Conservation (phyloP, 371 early-diverging fungal species). For the Umbelopsis sp. region DNA sequence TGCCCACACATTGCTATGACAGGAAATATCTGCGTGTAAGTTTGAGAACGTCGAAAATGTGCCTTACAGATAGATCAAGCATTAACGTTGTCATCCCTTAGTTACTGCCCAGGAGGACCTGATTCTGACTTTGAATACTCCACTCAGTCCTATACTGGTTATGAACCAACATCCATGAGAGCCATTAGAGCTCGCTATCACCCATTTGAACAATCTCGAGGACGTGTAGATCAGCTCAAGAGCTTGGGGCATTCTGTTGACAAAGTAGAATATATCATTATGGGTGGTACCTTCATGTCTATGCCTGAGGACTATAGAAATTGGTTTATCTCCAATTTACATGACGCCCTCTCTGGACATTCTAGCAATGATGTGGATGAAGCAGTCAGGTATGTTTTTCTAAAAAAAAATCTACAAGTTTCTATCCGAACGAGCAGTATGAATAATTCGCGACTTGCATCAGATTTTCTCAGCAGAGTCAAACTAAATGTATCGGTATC, state of each 20-base stretch:
- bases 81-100: constrained; percentile 23
- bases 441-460: neutral
- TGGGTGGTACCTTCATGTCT: constrained; percentile 99
- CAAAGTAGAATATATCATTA: constrained; percentile 99
- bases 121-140: constrained; percentile 99
- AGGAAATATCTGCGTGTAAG: constrained; percentile 99
- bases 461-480: constrained; percentile 93
- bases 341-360: constrained; percentile 98
- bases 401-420: no score
- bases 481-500: constrained; percentile 99
- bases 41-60: neutral
- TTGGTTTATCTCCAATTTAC: constrained; percentile 97
- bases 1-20: constrained; percentile 99
- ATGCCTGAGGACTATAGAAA: constrained; percentile 95
- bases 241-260: constrained; percentile 97
- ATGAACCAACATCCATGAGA: constrained; percentile 99
- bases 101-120: constrained; percentile 99
- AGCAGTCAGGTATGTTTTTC: constrained; percentile 74
- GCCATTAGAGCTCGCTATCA: constrained; percentile 99
- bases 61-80: no score
- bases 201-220: constrained; percentile 97
- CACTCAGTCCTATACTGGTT: constrained; percentile 99
- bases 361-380: constrained; percentile 94
- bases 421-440: neutral
- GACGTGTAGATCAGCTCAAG: constrained; percentile 96